These are phyloP conservation scores for Backusella luteola DNA, from an alignment of 192 early-diverging fungal genomes.

Conservation along the genomic window DNA sequence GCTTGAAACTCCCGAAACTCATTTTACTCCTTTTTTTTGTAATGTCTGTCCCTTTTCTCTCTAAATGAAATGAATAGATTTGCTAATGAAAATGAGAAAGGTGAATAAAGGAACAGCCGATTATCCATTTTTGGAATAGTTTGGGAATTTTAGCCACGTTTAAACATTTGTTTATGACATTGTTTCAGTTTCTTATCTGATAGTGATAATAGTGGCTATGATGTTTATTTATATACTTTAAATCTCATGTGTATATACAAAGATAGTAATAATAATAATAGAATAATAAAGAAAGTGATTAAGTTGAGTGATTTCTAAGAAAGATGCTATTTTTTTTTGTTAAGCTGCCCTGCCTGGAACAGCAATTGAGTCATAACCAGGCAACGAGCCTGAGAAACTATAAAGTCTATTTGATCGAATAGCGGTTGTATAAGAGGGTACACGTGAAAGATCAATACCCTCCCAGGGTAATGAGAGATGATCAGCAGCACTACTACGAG, in stretches of 20 bases:
- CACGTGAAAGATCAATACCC: conserved; percentile 31
- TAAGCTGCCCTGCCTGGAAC: conserved; percentile 21
- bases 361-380: conserved; percentile 28
- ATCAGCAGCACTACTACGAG: neutral
- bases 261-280: neutral
- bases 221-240: neutral
- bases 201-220: neutral
- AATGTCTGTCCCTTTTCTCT: neutral
- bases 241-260: neutral
- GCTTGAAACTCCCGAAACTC: neutral
- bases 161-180: neutral
- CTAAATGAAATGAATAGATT: neutral
- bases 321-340: neutral
- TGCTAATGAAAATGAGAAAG: neutral
- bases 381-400: conserved; percentile 24
- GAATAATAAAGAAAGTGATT: neutral
- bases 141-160: neutral
- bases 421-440: conserved; percentile 36
- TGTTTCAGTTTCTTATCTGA: neutral
- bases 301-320: neutral
- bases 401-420: conserved; percentile 23
- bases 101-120: neutral
- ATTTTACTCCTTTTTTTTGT: neutral
- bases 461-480: conserved; percentile 17
- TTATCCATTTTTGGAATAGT: neutral